Evolutionary conservation across 1,139 yeast species (phyloP), one percentile per base, ranked within the genome.

Genomic region (Cylindricascospora bacillispora): DNA sequence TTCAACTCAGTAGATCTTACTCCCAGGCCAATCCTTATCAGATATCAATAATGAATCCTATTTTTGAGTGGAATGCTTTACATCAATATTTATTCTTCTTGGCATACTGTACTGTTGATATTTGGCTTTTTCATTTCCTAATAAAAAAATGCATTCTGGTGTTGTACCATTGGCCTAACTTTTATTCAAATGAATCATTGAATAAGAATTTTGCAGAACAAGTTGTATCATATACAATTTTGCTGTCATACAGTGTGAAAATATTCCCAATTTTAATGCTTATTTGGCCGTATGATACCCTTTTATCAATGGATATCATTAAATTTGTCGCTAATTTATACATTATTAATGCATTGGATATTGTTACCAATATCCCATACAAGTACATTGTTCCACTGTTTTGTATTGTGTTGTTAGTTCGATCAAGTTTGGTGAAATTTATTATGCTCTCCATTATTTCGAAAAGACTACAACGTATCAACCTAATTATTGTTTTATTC

Each of bases 251-350:
- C 26, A 72, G 83, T 1, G 74, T 89, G 24, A 81, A 78, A 47
- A 62, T 89, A 15, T 77, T 86, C 38, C 98, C 98, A 0, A 79
- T 92, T n/a, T 61, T 89, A 21, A 86, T 86, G 86, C 63, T 89
- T 22, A 86, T 92, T 22, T 89, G 99, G 99, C 89, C 94, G 1
- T 89, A 89, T 48, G 95, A 89, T 47, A 68, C 81, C 5, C 65
- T 80, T 0, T 63, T 77, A 5, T 78, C 82, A 0, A 67, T 75
- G 10, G 61, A 63, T 12, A 60, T 75, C 11, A 76, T 80, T 17
- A 70, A 70, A 34, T 59, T 72, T 45, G 68, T 78, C 4, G 78
- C 82, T 1, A 65, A 68, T 27, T 52, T 78, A 31, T 77, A 71
- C 40, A 63, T 74, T 9, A 57, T 78, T 2, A 94, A 82, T 45